Evolutionary conservation across 768 basidiomycete genomes (phyloP).

Genomic region (Grammothele lineata): DNA sequence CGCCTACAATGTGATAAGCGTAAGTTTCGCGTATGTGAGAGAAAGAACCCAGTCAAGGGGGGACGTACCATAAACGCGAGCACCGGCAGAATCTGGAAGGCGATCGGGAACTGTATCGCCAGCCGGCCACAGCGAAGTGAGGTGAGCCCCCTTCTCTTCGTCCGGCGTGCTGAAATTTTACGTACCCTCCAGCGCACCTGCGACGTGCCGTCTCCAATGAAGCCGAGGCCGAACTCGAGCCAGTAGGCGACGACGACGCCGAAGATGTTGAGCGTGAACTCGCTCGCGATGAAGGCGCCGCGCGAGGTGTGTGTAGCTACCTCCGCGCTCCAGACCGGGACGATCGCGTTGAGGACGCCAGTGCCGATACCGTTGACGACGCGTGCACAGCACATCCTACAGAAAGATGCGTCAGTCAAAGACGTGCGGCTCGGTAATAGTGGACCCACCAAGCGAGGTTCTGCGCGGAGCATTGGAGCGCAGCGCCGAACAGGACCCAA

Average conservation of each 20-base stretch:
- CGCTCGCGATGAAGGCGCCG: constrained; percentile 41
- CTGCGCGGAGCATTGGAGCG: constrained; percentile 39
- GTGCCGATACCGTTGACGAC: constrained; percentile 43
- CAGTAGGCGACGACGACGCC: constrained; percentile 44
- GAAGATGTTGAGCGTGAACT: constrained; percentile 38
- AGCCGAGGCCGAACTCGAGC: constrained; percentile 42
- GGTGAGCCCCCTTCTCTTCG: neutral
- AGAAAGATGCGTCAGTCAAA: neutral
- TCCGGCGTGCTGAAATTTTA: constrained; percentile 1
- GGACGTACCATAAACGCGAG: constrained; percentile 34
- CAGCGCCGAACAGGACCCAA: constrained; percentile 39
- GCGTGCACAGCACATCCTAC: constrained; percentile 43
- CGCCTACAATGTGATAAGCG: constrained; percentile 3
- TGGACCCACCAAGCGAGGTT: constrained; percentile 36
- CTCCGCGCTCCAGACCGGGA: constrained; percentile 43
- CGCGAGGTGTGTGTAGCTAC: constrained; percentile 41
- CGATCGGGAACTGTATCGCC: constrained; percentile 37
- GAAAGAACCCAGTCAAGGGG: no score
- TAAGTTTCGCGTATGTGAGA: no score
- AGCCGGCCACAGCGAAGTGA: no score
- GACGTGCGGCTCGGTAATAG: no score
- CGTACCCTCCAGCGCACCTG: constrained; percentile 33
- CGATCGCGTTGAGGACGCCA: constrained; percentile 40
- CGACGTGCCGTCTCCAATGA: constrained; percentile 38
- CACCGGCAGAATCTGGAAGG: constrained; percentile 40